A percentile compares a stretch with the other conserved stretches of the same genome.
Conservation (phyloP, 768 basidiomycete species). For the Leccinum truebloodii region DNA sequence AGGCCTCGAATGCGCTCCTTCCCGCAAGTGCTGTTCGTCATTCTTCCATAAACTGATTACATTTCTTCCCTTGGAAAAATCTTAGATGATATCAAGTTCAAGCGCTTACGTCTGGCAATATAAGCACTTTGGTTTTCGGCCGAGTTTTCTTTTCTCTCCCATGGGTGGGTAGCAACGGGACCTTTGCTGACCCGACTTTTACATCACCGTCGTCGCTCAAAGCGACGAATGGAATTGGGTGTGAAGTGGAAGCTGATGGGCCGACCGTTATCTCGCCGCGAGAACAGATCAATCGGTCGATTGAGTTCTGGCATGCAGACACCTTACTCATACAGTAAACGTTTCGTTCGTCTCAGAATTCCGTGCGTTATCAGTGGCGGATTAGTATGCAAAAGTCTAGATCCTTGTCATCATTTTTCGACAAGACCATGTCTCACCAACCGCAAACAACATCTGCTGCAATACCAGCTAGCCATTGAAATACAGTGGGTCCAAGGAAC, state of each 20-base stretch:
- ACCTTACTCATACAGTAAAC: neutral
- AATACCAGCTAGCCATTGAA: neutral
- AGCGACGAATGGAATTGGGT: neutral
- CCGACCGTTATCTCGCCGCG: neutral
- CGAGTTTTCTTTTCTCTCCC: neutral
- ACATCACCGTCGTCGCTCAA: constrained; percentile 9
- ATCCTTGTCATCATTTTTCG: neutral
- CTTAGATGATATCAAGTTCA: neutral
- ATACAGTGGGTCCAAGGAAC: constrained; percentile 22
- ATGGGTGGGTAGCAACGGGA: constrained; percentile 4
- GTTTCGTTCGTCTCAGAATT: neutral
- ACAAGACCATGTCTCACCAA: constrained; percentile 3
- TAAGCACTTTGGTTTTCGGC: constrained; percentile 14
- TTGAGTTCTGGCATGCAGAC: constrained; percentile 6
- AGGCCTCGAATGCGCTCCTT: constrained; percentile 12
- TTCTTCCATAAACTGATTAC: constrained; percentile 12
- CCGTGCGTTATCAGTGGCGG: neutral
- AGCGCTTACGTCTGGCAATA: constrained; percentile 26
- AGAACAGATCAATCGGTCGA: neutral
- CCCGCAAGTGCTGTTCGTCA: constrained; percentile 12
- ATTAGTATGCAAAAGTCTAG: neutral
- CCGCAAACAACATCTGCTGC: constrained; percentile 10
- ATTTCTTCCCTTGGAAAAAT: neutral
- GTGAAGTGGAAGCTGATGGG: neutral
- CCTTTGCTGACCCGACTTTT: constrained; percentile 12